Conservation (phyloP, 192 early-diverging fungal genomes). For the Physocladia obscura region DNA sequence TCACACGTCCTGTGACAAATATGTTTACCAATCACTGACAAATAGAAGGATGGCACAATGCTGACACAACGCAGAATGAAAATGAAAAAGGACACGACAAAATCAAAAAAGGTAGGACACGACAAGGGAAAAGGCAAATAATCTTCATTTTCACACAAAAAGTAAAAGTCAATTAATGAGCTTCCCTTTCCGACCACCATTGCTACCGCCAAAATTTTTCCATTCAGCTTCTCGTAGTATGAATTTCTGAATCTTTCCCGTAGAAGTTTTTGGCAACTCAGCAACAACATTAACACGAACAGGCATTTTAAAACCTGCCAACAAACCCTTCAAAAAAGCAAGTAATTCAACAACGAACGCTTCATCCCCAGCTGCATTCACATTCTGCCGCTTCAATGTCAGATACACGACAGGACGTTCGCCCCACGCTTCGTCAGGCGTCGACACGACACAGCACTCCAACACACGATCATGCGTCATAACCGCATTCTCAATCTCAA, state of each 20-base stretch:
- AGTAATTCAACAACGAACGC: slow-evolving; percentile 28
- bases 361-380: neutral
- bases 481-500: slow-evolving; percentile 58
- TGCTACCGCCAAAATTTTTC: slow-evolving; percentile 30
- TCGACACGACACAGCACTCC: slow-evolving; percentile 58
- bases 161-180: neutral
- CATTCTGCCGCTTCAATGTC: slow-evolving; percentile 36
- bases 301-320: slow-evolving; percentile 62
- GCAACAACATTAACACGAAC: slow-evolving; percentile 40
- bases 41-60: too few species aligned
- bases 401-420: slow-evolving; percentile 61
- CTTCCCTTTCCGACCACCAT: too few species aligned
- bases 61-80: neutral
- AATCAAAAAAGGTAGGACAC: too few species aligned
- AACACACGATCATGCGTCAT: slow-evolving; percentile 47
- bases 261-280: slow-evolving; percentile 53
- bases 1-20: too few species aligned
- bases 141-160: neutral
- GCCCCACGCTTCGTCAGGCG: slow-evolving; percentile 60
- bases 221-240: slow-evolving; percentile 51
- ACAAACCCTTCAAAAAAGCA: slow-evolving; percentile 35
- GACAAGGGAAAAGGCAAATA: neutral
- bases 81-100: neutral
- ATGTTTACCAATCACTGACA: too few species aligned
- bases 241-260: slow-evolving; percentile 58